phyloP scores from a whole-genome alignment of 371 early-diverging fungal species.

The Mortierella sp. region DNA sequence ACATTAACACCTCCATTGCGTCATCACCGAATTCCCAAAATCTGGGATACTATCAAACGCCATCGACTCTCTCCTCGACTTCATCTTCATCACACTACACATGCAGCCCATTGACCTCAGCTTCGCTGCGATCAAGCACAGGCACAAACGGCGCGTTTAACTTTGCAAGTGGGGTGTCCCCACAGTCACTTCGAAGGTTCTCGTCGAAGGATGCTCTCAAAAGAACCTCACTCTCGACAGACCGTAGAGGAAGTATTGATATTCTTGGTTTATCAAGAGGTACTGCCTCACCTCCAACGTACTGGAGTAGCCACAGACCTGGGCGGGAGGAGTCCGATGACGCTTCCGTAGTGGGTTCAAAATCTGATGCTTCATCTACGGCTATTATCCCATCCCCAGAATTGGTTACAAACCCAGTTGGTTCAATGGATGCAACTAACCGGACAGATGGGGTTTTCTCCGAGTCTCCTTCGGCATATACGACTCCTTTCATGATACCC shows the following conservation, averaged over 20 bases:
- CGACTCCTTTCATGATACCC: slow-evolving; percentile 1
- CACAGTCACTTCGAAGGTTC: slow-evolving; percentile 15
- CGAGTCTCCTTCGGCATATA: slow-evolving; percentile 25
- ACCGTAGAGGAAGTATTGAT: background rate
- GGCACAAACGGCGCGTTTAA: slow-evolving; percentile 6
- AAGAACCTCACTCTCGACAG: background rate
- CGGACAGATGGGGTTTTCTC: slow-evolving; percentile 7
- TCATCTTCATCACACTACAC: background rate
- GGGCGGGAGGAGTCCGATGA: background rate
- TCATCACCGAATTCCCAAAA: background rate
- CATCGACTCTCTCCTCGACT: background rate
- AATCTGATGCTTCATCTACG: background rate
- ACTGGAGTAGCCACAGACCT: background rate
- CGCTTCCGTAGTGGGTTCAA: background rate
- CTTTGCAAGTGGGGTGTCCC: slow-evolving; percentile 5
- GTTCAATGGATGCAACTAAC: background rate
- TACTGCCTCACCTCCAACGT: background rate
- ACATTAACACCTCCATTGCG: slow-evolving; percentile 25
- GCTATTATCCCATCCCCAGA: background rate
- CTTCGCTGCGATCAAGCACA: slow-evolving; percentile 12
- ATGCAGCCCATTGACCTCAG: slow-evolving; percentile 1
- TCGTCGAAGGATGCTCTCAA: slow-evolving; percentile 18
- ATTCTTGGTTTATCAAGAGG: background rate
- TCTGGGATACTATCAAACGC: background rate
- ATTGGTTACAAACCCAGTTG: too few species aligned